These are phyloP conservation scores for Trichoderma sp. DNA, from an alignment of 2,329 filamentous ascomycete genomes.

Conservation along the genomic window DNA sequence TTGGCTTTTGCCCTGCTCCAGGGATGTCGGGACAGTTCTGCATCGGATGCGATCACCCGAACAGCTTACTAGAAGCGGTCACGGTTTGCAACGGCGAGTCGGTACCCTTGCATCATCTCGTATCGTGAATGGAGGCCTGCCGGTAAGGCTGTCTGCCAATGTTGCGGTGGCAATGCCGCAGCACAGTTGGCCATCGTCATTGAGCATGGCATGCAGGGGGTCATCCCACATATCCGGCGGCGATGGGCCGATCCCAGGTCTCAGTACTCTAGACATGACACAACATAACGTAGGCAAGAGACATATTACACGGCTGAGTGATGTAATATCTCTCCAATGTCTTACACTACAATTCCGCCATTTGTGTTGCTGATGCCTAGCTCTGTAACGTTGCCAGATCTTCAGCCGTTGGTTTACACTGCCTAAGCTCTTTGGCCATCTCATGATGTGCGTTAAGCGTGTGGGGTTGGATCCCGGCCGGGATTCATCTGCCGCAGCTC, in stretches of 20 bases:
- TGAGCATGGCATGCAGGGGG: background rate
- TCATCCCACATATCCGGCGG: background rate
- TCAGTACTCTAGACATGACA: background rate
- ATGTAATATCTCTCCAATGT: background rate
- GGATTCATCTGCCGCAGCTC: conserved; percentile 5
- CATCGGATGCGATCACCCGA: conserved; percentile 13
- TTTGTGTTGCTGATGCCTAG: background rate
- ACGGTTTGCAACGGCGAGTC: background rate
- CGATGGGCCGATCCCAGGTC: background rate
- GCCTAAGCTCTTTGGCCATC: background rate
- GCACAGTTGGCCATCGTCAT: conserved; percentile 2
- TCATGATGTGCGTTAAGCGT: background rate
- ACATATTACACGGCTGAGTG: background rate
- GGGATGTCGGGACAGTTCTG: background rate
- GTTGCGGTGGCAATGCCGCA: conserved; percentile 8
- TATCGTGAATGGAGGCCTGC: background rate
- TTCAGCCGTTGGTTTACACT: background rate
- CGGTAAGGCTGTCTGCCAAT: background rate
- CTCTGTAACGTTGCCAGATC: conserved; percentile 1
- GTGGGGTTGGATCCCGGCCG: background rate
- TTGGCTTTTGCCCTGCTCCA: background rate
- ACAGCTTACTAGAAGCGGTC: background rate
- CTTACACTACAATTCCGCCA: background rate
- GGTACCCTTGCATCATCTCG: background rate
- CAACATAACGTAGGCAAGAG: background rate